phyloP scores from a whole-genome alignment of 176 grass and related monocot species.

The Oryza officinalis region DNA sequence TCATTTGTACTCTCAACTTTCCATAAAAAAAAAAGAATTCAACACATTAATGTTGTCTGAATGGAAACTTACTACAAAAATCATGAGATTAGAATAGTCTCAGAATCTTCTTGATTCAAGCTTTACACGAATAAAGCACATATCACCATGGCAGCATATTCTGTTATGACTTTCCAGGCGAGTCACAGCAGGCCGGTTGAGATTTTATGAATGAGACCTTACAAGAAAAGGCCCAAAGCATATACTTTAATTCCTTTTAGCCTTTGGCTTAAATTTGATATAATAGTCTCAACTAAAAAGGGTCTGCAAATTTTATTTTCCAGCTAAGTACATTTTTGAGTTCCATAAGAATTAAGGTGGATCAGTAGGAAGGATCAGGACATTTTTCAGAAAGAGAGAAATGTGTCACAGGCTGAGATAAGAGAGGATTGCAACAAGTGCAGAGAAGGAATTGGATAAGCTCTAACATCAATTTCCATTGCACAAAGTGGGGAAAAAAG shows the following conservation, averaged over 20 bases:
- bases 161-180: conserved; percentile 31
- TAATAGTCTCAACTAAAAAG: conserved; percentile 11
- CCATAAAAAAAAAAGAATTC: conserved; percentile 11
- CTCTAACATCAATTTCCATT: conserved; percentile 35
- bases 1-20: conserved; percentile 27
- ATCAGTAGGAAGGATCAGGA: conserved; percentile 11
- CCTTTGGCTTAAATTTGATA: conserved; percentile 32
- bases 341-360: conserved; percentile 32
- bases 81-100: conserved; percentile 30
- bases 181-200: conserved; percentile 18
- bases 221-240: conserved; percentile 34
- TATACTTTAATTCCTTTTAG: neutral
- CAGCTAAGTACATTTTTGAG: conserved; percentile 3
- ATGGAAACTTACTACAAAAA: conserved; percentile 37
- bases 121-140: conserved; percentile 31
- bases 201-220: conserved; percentile 35
- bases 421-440: conserved; percentile 12
- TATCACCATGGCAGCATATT: conserved; percentile 47
- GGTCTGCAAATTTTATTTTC: neutral
- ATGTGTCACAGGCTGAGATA: conserved; percentile 9
- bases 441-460: conserved; percentile 48
- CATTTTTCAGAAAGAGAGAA: conserved; percentile 25
- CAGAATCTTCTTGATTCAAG: conserved; percentile 38
- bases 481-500: conserved; percentile 6
- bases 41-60: conserved; percentile 17